A percentile compares a stretch with the other conserved stretches of the same genome.
These are phyloP conservation scores for Drechslera avenae DNA, from an alignment of 2,329 filamentous ascomycete species.

Conservation along the genomic window DNA sequence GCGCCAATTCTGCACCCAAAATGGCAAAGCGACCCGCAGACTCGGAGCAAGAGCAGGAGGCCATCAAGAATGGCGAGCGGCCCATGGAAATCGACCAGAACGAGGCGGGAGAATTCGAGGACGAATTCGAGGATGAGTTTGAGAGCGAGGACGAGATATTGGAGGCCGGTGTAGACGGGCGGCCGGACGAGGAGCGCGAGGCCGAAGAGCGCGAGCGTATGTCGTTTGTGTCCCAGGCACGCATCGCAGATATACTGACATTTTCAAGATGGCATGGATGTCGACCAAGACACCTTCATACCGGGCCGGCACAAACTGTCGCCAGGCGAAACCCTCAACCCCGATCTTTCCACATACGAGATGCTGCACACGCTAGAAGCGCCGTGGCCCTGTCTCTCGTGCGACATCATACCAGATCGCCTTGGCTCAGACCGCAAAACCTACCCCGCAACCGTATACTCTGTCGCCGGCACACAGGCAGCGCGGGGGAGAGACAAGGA, in stretches of 20 bases:
- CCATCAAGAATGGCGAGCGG: slow-evolving; percentile 66
- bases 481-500: slow-evolving; percentile 75
- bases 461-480: slow-evolving; percentile 92
- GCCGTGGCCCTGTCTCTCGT: slow-evolving; percentile 95
- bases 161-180: slow-evolving; percentile 90
- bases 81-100: slow-evolving; percentile 55
- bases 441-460: slow-evolving; percentile 96
- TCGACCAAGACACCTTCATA: slow-evolving; percentile 94
- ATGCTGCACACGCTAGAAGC: slow-evolving; percentile 95
- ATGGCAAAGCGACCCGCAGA: slow-evolving; percentile 69
- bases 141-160: slow-evolving; percentile 92
- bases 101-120: slow-evolving; percentile 78
- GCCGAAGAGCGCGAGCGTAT: slow-evolving; percentile 79
- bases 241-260: slow-evolving; percentile 7
- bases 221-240: slow-evolving; percentile 21
- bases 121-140: slow-evolving; percentile 91
- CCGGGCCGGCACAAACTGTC: slow-evolving; percentile 91
- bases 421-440: slow-evolving; percentile 87
- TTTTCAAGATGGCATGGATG: slow-evolving; percentile 75
- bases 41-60: slow-evolving; percentile 54
- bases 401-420: slow-evolving; percentile 85
- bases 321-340: slow-evolving; percentile 86
- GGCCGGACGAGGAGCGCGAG: slow-evolving; percentile 90
- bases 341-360: slow-evolving; percentile 93
- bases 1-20: slow-evolving; percentile 15